These are phyloP conservation scores for Asterella californica DNA, from an alignment of 225 moss, liverwort and hornwort species.

Conservation along the genomic window DNA sequence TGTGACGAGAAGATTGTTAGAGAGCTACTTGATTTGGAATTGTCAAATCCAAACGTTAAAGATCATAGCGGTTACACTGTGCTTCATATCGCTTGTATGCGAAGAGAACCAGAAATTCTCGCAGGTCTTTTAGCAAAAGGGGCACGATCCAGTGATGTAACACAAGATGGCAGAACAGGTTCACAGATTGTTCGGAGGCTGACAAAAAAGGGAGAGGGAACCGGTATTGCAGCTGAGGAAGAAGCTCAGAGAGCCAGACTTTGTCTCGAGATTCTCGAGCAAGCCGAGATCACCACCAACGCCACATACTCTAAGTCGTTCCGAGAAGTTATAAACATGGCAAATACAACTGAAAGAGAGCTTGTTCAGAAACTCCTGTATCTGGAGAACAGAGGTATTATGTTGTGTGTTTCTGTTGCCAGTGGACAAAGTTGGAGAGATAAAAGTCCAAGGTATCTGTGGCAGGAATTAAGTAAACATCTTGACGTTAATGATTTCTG, in stretches of 20 bases:
- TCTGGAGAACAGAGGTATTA: conserved; percentile 77
- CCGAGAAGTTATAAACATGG: conserved; percentile 54
- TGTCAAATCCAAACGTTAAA: conserved; percentile 49
- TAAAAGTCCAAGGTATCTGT: background rate
- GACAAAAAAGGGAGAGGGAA: conserved; percentile 42
- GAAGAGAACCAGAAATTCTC: conserved; percentile 72
- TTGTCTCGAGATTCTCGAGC: conserved; percentile 62
- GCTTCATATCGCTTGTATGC: conserved; percentile 79
- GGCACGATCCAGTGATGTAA: conserved; percentile 45
- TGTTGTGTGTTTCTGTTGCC: background rate
- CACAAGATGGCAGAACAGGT: conserved; percentile 61
- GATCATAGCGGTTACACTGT: conserved; percentile 68
- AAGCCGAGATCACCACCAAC: conserved; percentile 44
- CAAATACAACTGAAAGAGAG: conserved; percentile 51
- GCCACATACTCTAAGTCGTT: conserved; percentile 45
- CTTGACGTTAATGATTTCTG: background rate
- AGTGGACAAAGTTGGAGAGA: background rate
- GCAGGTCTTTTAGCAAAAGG: conserved; percentile 66
- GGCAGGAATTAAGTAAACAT: background rate
- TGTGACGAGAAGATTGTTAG: conserved; percentile 80
- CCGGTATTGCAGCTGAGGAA: conserved; percentile 24
- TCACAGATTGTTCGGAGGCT: conserved; percentile 65
- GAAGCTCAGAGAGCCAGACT: conserved; percentile 59
- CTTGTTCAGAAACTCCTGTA: conserved; percentile 61
- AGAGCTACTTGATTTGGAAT: conserved; percentile 66